Evolutionary conservation across 78 protist species (phyloP), one percentile per base, ranked within the genome.

Genomic region (Corallochytrium limacisporum): DNA sequence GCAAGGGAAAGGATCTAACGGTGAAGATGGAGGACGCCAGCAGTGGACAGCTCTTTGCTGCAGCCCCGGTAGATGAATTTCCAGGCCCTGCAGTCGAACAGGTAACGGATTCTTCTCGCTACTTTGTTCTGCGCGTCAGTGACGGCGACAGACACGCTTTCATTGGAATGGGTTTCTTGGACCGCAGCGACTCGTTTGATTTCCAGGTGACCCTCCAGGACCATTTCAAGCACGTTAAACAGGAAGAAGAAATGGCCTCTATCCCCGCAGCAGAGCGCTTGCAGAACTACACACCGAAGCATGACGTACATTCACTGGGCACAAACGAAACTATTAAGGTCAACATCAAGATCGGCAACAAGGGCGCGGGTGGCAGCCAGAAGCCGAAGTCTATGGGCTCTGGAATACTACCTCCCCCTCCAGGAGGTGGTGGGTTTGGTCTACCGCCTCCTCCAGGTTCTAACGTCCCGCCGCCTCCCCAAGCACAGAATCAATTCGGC

Each of bases 131-230:
- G 72, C 55, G 57, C 31, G 48, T 66, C 55, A 10, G 22, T 8
- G 59, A 66, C 1, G 63, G 33, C 63, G 80, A 79, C 24, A 62
- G 65, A 7, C 82, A 65, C 48, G 90, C 90, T 1, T 82, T 72
- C 70, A 48, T 85, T 24, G 90, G 90, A 39, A 51, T 85, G 46
- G 90, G 90, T 16, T 85, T 82, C 55, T 43, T 15, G 28, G 88
- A 85, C 20, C 57, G 90, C 16, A 3, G 35, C 36, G 82, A 62
- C 38, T 63, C 87, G 29, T 85, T 85, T 72, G 90, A 85, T 18
- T 85, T 85, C 48, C 78, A 82, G 72, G 83, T 81, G 31, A 26
- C 87, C 37, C 24, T 85, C 8, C 73, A 75, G 38, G 89, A 82
- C 53, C 84, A 85, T 50, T 48, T 63, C 9, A 53, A 78, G 79